Percentiles rank a stretch among this genome's conserved stretches.
Evolutionary conservation across 2,329 filamentous ascomycete species (phyloP).

Genomic region (Ophiostoma perfectum): DNA sequence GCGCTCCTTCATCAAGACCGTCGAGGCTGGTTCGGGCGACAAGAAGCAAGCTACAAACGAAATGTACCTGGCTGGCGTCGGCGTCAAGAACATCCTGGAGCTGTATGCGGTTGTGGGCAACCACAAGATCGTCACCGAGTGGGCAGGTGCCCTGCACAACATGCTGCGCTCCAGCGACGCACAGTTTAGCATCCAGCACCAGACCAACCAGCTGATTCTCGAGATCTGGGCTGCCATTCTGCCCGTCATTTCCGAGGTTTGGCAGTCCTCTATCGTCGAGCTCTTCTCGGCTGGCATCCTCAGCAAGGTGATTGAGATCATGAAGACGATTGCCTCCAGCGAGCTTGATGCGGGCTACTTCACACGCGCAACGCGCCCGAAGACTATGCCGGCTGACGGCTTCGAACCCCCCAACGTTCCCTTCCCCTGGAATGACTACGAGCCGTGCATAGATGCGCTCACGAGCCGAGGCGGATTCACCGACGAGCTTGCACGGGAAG

Average conservation of each 20-base stretch:
- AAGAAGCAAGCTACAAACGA: conserved; percentile 19
- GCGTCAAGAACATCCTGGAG: conserved; percentile 76
- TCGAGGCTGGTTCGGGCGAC: conserved; percentile 35
- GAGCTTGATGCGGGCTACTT: conserved; percentile 56
- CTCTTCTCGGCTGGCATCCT: conserved; percentile 68
- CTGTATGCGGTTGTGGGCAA: conserved; percentile 73
- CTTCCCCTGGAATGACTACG: conserved; percentile 45
- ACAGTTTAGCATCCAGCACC: not conserved
- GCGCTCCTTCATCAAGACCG: conserved; percentile 55
- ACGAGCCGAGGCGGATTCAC: conserved; percentile 46
- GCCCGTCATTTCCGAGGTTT: conserved; percentile 69
- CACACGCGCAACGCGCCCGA: conserved; percentile 3
- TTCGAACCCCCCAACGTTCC: conserved; percentile 40
- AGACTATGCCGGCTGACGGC: conserved; percentile 17
- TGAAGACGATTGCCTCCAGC: conserved; percentile 71
- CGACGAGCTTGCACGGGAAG: conserved; percentile 65
- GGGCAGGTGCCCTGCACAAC: conserved; percentile 2
- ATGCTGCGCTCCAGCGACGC: conserved; percentile 1
- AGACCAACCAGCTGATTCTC: conserved; percentile 66
- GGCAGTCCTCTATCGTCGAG: conserved; percentile 80
- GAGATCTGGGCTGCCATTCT: conserved; percentile 78
- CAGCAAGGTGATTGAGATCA: conserved; percentile 73
- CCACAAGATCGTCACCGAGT: conserved; percentile 60
- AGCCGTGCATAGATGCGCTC: conserved; percentile 31
- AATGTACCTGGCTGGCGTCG: conserved; percentile 47